Conservation (phyloP, 805 yeast genomes). For the Suhomyces sp. region DNA sequence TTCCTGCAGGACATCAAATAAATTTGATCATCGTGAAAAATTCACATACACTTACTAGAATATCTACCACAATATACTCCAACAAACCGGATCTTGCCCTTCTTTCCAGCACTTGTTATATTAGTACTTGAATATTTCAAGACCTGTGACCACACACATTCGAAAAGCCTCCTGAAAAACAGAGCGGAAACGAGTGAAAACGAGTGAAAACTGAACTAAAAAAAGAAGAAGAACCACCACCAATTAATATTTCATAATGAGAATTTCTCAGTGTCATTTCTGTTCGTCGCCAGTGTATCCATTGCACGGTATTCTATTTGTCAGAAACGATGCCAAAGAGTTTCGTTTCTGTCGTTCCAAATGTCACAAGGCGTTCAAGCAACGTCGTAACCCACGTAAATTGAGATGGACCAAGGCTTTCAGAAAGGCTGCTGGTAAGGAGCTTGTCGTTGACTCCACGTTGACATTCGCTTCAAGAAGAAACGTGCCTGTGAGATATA, state of each 20-base stretch:
- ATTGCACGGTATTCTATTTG: conserved; percentile 91
- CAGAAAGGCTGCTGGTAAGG: conserved; percentile 98
- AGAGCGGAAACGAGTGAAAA: too few species aligned
- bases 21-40: conserved; percentile 3
- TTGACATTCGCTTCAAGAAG: conserved; percentile 96
- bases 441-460: conserved; percentile 95
- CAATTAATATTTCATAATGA: conserved; percentile 52
- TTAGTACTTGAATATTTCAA: too few species aligned
- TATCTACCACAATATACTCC: too few species aligned
- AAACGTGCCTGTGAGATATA: conserved; percentile 96
- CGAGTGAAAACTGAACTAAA: too few species aligned
- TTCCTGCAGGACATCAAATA: conserved; percentile 3
- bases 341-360: conserved; percentile 96
- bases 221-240: too few species aligned
- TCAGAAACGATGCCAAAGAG: conserved; percentile 96
- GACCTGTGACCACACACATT: too few species aligned
- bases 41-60: too few species aligned
- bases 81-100: too few species aligned
- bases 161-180: too few species aligned
- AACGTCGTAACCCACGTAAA: conserved; percentile 97
- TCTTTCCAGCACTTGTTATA: too few species aligned
- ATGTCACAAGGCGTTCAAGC: conserved; percentile 96
- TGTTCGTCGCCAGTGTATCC: conserved; percentile 93
- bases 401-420: conserved; percentile 98
- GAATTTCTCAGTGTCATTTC: conserved; percentile 90